Conservation (phyloP, 192 early-diverging fungal species). For the Phycomyces blakesleeanus region DNA sequence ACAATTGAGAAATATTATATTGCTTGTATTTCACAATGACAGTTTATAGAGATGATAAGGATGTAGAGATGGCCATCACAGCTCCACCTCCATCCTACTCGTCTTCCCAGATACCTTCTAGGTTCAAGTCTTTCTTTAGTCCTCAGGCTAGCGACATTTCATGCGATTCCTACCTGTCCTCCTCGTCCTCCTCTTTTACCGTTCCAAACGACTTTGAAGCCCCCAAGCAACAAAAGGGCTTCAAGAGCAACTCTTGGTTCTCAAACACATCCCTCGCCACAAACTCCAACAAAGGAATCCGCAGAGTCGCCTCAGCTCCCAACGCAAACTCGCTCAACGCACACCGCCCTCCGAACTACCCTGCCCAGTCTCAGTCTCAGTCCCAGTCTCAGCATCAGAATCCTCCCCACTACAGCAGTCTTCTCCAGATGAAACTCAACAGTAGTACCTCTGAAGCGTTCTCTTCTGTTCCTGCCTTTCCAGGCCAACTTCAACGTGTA, state of each 20-base stretch:
- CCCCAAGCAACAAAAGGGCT: constrained; percentile 14
- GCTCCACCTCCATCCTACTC: constrained; percentile 30
- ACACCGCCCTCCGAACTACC: constrained; percentile 1
- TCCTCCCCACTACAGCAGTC: background rate
- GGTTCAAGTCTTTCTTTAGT: constrained; percentile 33
- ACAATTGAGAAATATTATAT: too few species aligned
- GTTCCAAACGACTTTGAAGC: constrained; percentile 35
- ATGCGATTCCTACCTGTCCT: constrained; percentile 4
- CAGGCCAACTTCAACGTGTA: background rate
- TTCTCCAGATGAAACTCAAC: constrained; percentile 11
- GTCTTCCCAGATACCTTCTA: constrained; percentile 27
- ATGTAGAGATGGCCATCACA: constrained; percentile 16
- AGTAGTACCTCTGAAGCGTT: constrained; percentile 16
- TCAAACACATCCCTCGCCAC: constrained; percentile 9
- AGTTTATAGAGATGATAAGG: constrained; percentile 12
- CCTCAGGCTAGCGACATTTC: background rate
- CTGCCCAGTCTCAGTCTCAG: background rate
- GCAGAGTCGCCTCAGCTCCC: constrained; percentile 51
- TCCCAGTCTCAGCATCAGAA: background rate
- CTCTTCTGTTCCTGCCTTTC: background rate
- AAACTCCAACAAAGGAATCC: constrained; percentile 34
- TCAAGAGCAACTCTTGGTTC: constrained; percentile 40
- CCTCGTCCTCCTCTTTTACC: constrained; percentile 18
- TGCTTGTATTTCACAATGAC: constrained; percentile 5
- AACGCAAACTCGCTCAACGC: constrained; percentile 35